These are phyloP conservation scores for Quercus lobata DNA, from an alignment of 331 rosid species.

Conservation along the genomic window DNA sequence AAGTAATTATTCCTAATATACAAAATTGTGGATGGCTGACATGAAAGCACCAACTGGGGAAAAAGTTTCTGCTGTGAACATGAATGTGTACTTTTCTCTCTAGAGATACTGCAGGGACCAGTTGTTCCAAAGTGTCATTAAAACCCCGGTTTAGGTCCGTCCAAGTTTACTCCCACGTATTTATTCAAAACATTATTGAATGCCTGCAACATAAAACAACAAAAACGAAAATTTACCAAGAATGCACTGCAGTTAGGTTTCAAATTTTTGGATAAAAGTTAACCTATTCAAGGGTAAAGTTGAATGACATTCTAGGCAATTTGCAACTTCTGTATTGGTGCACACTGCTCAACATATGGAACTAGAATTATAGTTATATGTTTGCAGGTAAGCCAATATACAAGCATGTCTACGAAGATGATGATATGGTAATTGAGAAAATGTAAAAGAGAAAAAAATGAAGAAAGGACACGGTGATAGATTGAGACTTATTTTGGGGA, in stretches of 20 bases:
- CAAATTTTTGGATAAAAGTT: conserved; percentile 7
- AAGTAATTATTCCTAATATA: conserved; percentile 24
- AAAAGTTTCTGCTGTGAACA: conserved; percentile 34
- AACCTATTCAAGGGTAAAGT: conserved; percentile 1
- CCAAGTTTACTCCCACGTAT: conserved; percentile 59
- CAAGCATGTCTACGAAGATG: conserved; percentile 33
- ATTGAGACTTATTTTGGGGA: background rate
- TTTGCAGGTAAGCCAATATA: conserved; percentile 42
- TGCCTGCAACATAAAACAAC: conserved; percentile 49
- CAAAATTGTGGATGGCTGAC: conserved; percentile 29
- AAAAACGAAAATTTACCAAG: conserved; percentile 6
- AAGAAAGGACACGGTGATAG: background rate
- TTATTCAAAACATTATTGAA: conserved; percentile 68
- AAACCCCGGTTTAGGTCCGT: conserved; percentile 39
- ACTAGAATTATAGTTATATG: conserved; percentile 33
- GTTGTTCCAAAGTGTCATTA: conserved; percentile 27
- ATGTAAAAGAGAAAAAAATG: conserved; percentile 35
- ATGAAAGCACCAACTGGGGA: conserved; percentile 26
- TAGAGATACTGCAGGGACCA: conserved; percentile 33
- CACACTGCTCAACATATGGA: conserved; percentile 1
- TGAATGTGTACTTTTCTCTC: conserved; percentile 33
- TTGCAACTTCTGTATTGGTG: conserved; percentile 8
- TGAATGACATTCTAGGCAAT: conserved; percentile 4
- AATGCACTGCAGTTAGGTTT: background rate
- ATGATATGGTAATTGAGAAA: conserved; percentile 31